These are phyloP conservation scores for Closterium sp. DNA, from an alignment of 139 green algal species.

Conservation along the genomic window DNA sequence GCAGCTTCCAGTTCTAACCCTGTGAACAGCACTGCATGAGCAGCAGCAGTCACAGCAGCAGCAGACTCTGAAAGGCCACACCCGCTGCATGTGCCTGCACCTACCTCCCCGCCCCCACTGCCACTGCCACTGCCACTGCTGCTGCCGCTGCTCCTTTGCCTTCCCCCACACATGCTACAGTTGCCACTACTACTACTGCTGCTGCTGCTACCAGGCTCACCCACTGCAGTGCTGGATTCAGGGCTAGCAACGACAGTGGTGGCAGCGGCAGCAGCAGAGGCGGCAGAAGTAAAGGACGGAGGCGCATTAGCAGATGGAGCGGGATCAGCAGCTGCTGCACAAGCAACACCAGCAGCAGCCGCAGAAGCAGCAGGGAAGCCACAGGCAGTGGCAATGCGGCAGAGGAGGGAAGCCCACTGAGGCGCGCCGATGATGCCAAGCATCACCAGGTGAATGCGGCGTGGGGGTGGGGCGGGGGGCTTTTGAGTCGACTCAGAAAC, in stretches of 20 bases:
- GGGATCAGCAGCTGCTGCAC: not conserved
- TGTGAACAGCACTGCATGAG: not conserved
- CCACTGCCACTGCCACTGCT: not conserved
- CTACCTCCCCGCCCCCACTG: not conserved
- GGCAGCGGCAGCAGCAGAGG: too few species aligned
- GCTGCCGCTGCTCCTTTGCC: too few species aligned
- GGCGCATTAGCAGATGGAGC: too few species aligned
- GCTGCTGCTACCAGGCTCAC: too few species aligned
- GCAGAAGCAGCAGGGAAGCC: not conserved
- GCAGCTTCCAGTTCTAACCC: not conserved
- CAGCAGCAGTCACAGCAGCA: not conserved
- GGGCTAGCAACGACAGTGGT: too few species aligned
- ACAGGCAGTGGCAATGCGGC: not conserved
- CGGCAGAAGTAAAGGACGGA: too few species aligned
- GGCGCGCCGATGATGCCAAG: not conserved
- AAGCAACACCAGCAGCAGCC: not conserved
- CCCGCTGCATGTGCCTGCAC: not conserved
- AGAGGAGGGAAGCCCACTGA: not conserved
- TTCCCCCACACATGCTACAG: too few species aligned
- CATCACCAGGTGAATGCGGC: not conserved
- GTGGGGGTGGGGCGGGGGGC: too few species aligned
- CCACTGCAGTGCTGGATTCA: too few species aligned
- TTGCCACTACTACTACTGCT: too few species aligned
- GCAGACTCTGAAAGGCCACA: not conserved
- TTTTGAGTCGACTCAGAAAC: too few species aligned